Evolutionary conservation across 495 filamentous ascomycete species (phyloP).

Genomic region (Filosporella fistucella): DNA sequence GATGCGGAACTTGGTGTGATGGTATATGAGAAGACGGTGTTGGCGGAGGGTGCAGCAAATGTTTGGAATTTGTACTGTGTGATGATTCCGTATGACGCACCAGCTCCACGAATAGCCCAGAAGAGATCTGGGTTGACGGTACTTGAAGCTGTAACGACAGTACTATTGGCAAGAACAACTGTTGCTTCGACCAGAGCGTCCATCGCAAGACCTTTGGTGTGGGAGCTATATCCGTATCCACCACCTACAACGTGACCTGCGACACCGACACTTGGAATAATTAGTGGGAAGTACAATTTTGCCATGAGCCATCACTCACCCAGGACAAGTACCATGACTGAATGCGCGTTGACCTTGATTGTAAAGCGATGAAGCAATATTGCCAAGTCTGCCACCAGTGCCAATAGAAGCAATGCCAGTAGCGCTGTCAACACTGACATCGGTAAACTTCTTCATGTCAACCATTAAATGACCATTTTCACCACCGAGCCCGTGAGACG

Average conservation of each 20-base stretch:
- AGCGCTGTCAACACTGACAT: conserved; percentile 2
- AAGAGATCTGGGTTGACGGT: conserved; percentile 18
- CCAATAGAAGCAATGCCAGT: conserved; percentile 52
- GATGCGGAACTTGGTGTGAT: conserved; percentile 31
- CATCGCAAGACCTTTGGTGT: conserved; percentile 58
- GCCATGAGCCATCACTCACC: conserved; percentile 3
- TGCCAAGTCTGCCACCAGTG: conserved; percentile 54
- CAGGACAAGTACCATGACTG: conserved; percentile 60
- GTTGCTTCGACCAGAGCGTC: conserved; percentile 56
- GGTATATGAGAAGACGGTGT: conserved; percentile 29
- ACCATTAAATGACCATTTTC: conserved; percentile 51
- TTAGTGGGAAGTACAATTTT: not conserved
- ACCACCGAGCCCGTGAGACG: conserved; percentile 34
- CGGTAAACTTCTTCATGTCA: conserved; percentile 47
- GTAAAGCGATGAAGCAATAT: conserved; percentile 52
- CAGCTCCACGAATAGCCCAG: conserved; percentile 54
- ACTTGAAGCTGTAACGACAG: conserved; percentile 7
- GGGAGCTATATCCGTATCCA: conserved; percentile 57
- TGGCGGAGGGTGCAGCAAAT: conserved; percentile 51
- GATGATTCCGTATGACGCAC: conserved; percentile 56
- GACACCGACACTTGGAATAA: conserved; percentile 41
- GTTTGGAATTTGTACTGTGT: conserved; percentile 60
- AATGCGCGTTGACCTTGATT: conserved; percentile 59
- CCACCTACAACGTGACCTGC: conserved; percentile 72
- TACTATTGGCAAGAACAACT: conserved; percentile 45